Base-by-base conservation (phyloP, 331 rosid genomes). In the Phaseolus coccineus region DNA sequence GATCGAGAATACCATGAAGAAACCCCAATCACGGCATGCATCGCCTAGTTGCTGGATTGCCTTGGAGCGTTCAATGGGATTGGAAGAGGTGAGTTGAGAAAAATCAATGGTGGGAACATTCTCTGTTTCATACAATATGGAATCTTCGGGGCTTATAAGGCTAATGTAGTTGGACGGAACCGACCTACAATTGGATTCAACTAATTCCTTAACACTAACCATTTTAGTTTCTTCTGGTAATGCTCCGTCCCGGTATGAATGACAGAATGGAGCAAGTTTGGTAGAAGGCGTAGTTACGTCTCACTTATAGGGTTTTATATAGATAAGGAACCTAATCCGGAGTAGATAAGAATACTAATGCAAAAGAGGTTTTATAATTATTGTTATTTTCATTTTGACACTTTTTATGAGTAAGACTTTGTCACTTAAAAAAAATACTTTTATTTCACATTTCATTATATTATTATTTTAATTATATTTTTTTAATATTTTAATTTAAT, bases 1-100 rank as follows among this genome's bases (percentile, higher is more conserved):
- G 39, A 0, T 4, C 39, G 16, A 15, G 33, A 3, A 4, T 80
- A 87, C 90, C 86, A 76, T 53, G 39, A 87, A 84, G 65, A 87
- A 87, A 65, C 86, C 90, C 90, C 90, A 87, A 3, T 87, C 77
- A 9, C 85, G 81, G 62, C 90, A 87, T 10, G 90, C 87, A 52
- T 75, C 35, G 0, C 81, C 84, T 0, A 87, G 80, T 35, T 84
- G 66, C 55, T 75, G 76, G 69, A 76, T 81, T 71, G 65, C 83
- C 42, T 19, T 53, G 47, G 81, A 79, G 0, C 83, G 78, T 1
- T 66, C 76, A 10, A 2, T 8, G 9, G 81, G 64, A 46, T 82
- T 40, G 16, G 79, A 8, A 35, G 86, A 84, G 59, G 63, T 81
- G 53, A 87, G 86, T 3, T 64, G 59, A 16, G 84, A 81, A 65